Base-by-base conservation (phyloP, 805 yeast genomes). In the Ogataea siamensis region DNA sequence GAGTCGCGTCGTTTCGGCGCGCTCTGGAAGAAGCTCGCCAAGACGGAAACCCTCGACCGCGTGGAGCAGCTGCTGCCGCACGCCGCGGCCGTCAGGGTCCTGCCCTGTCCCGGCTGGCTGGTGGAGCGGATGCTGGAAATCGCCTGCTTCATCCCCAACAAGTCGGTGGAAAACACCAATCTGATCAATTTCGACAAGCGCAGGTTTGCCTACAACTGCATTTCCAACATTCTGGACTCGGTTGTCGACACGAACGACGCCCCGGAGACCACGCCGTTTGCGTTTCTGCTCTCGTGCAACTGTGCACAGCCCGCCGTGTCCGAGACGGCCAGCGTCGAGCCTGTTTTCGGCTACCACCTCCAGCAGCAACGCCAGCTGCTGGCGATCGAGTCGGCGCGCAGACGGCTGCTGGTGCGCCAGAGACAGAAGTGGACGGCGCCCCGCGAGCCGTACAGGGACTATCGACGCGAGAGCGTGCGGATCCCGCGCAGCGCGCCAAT, bases 61-160 rank as follows among this genome's bases (percentile, higher is more conserved):
- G 11, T 39, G 29, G 28, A 28, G 9, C 60, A 50, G 32, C 54
- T 66, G 31, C 50, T 57, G 44, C 68, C 70, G 15, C 50, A 60
- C 3, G 47, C 39, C 10, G 22, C 31, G 7, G 4, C 27, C 2
- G 45, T 70, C 37, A 71, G 80, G 0, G 63, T 86, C 34, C 76
- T 87, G 5, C 93, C 95, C 2, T 89, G 96, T 54, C 76, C 87
- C 42, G 97, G 97, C 8, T 91, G 98, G 98, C 68, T 87, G 34
- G 67, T 83, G 16, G 91, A 84, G 50, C 78, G 94, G 44, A 64
- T 91, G 46, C 57, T 88, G 38, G 95, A 86, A 53, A 76, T 81
- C 43, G 78, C 82, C 1, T 79, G 83, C 46, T 80, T 74, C 53
- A 80, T 87, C 35, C 95, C 96, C 13, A 85, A 83, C 51, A 84